Conservation (phyloP, 2,329 filamentous ascomycete genomes). For the Ophiostoma triangulosporum region DNA sequence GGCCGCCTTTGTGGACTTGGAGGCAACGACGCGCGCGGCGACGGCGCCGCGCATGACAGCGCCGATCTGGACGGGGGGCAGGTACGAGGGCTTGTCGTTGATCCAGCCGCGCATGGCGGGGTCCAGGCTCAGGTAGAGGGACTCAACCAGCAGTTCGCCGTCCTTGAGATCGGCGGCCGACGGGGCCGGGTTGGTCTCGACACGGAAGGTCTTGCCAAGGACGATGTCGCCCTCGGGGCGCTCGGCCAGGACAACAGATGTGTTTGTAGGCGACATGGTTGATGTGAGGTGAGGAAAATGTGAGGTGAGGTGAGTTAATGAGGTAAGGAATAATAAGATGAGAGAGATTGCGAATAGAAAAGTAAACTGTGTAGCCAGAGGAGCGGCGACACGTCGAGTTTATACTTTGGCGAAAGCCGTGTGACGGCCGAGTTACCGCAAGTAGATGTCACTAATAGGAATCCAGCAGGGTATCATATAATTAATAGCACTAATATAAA, state of each 20-base stretch:
- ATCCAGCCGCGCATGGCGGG: constrained; percentile 52
- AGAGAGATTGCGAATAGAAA: background rate
- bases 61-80: constrained; percentile 46
- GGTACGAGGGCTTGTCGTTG: constrained; percentile 35
- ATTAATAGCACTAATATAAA: background rate
- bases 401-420: background rate
- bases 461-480: no score
- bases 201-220: constrained; percentile 50
- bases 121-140: constrained; percentile 44
- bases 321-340: background rate
- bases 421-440: background rate
- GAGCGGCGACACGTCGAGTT: background rate
- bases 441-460: no score
- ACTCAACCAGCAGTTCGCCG: constrained; percentile 37
- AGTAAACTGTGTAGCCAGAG: background rate
- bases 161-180: constrained; percentile 32
- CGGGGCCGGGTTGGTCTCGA: constrained; percentile 37
- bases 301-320: background rate
- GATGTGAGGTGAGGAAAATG: background rate
- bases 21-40: constrained; percentile 39
- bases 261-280: constrained; percentile 10
- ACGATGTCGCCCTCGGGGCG: constrained; percentile 47
- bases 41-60: constrained; percentile 44
- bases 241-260: constrained; percentile 46
- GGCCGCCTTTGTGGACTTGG: constrained; percentile 30